Evolutionary conservation across 495 filamentous ascomycete species (phyloP).

Genomic region (Penicillium canescens): DNA sequence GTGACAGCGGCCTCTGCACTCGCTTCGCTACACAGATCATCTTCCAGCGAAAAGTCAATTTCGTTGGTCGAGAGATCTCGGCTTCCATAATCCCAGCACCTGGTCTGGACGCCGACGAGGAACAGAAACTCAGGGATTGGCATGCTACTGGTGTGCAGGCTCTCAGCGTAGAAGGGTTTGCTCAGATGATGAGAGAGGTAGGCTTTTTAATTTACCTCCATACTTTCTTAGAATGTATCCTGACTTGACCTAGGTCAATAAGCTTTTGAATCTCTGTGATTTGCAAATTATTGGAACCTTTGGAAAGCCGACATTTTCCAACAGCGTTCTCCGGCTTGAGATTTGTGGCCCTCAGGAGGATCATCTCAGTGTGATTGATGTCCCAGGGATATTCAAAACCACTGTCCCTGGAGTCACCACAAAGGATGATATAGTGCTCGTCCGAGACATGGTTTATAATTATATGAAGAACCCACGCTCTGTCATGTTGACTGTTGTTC

Average conservation of each 20-base stretch:
- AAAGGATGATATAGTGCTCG: slow-evolving; percentile 49
- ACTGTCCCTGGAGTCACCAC: slow-evolving; percentile 45
- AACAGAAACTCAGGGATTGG: slow-evolving; percentile 27
- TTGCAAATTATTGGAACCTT: not conserved
- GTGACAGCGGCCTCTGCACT: slow-evolving; percentile 44
- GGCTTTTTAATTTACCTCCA: not conserved
- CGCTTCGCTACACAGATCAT: slow-evolving; percentile 50
- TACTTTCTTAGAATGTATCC: no score
- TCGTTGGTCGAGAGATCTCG: slow-evolving; percentile 8
- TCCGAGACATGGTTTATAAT: slow-evolving; percentile 51
- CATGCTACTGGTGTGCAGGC: slow-evolving; percentile 1
- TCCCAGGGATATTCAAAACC: slow-evolving; percentile 61
- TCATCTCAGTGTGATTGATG: slow-evolving; percentile 62
- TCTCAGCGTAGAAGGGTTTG: slow-evolving; percentile 2
- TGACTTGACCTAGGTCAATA: slow-evolving; percentile 21
- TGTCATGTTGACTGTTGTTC: slow-evolving; percentile 60
- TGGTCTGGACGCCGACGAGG: slow-evolving; percentile 10
- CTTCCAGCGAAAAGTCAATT: slow-evolving; percentile 37
- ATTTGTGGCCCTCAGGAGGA: slow-evolving; percentile 55
- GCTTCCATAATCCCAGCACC: slow-evolving; percentile 29
- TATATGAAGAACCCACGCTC: slow-evolving; percentile 42
- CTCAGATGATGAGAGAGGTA: slow-evolving; percentile 4
- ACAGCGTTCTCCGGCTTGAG: slow-evolving; percentile 61
- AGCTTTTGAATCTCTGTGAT: slow-evolving; percentile 29
- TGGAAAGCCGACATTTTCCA: slow-evolving; percentile 45